Conservation (phyloP, 1,284 basidiomycete species). For the Boletus semigastroideus region DNA sequence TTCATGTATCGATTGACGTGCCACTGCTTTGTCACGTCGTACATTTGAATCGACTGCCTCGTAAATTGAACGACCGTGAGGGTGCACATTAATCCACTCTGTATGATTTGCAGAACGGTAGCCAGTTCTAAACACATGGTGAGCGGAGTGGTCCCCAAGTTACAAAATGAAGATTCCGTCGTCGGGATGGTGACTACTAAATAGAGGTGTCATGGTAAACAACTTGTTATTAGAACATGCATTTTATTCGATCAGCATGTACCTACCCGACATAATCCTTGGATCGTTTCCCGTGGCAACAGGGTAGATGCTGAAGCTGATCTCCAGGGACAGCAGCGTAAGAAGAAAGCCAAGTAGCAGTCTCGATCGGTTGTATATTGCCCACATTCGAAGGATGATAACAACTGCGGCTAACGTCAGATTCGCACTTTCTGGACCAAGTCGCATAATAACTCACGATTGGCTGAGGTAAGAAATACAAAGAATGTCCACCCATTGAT, state of each 20-base stretch:
- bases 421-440: background rate
- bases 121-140: background rate
- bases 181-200: too few species aligned
- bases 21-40: background rate
- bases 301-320: too few species aligned
- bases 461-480: background rate
- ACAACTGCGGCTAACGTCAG: background rate
- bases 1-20: conserved; percentile 1
- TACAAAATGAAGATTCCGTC: too few species aligned
- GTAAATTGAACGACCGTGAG: background rate
- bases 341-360: background rate
- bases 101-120: background rate
- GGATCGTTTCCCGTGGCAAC: background rate
- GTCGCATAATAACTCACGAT: background rate
- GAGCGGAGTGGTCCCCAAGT: too few species aligned
- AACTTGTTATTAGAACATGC: background rate
- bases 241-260: background rate
- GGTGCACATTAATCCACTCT: background rate
- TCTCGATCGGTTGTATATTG: background rate
- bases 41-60: background rate
- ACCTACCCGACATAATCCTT: background rate
- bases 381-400: background rate
- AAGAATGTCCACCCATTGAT: background rate
- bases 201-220: too few species aligned
- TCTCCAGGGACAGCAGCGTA: background rate